A percentile compares a stretch with the other conserved stretches of the same genome.
phyloP scores from a whole-genome alignment of 495 filamentous ascomycete genomes.

The Massariosphaeria phaeospora region DNA sequence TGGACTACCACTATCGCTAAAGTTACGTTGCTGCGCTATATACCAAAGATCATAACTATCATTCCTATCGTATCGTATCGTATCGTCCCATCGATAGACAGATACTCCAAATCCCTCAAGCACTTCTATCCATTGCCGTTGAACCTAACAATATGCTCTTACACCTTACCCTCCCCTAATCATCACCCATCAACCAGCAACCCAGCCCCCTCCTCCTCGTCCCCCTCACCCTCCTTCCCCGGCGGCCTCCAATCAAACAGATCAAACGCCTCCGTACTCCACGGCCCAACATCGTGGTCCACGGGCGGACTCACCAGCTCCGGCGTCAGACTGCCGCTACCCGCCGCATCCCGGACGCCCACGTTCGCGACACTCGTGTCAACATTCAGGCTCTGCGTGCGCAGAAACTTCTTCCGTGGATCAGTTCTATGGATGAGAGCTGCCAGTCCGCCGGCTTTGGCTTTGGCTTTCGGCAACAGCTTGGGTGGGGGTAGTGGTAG shows the following conservation, averaged over 20 bases:
- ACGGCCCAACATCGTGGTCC: constrained; percentile 45
- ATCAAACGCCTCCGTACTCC: constrained; percentile 57
- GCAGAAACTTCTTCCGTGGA: constrained; percentile 19
- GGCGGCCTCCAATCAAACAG: constrained; percentile 53
- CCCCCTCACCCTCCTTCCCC: constrained; percentile 29
- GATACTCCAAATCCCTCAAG: no score
- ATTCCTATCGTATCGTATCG: no score
- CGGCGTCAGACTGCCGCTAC: not conserved
- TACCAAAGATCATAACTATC: no score
- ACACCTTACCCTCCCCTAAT: not conserved
- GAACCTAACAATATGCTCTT: not conserved
- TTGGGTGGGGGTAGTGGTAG: not conserved
- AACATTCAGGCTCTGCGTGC: constrained; percentile 14
- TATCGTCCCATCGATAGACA: no score
- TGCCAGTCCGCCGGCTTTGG: constrained; percentile 13
- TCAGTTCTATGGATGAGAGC: constrained; percentile 24
- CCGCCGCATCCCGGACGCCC: not conserved
- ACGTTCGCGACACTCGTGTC: constrained; percentile 3
- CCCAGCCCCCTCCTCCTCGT: constrained; percentile 16
- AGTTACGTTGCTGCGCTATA: no score
- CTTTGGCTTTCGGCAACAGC: constrained; percentile 2
- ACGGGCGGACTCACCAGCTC: constrained; percentile 1
- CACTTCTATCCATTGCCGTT: not conserved
- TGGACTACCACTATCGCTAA: no score
- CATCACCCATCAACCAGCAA: constrained; percentile 11